Evolutionary conservation across 345 rosid species (phyloP).

Genomic region (Turritis glabra): DNA sequence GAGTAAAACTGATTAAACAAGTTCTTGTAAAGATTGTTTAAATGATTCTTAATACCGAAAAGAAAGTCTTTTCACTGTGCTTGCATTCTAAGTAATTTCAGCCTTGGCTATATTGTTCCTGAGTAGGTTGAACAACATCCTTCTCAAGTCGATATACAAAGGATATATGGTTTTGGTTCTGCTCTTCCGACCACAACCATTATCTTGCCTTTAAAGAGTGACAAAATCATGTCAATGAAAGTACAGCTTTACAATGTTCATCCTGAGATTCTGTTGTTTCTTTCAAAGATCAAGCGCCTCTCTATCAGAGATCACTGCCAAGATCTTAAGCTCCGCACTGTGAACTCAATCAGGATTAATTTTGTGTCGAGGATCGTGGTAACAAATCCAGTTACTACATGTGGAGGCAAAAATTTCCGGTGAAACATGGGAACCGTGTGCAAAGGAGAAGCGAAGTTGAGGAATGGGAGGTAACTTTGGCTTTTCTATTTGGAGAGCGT

Average conservation of each 20-base stretch:
- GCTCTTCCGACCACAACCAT: constrained; percentile 59
- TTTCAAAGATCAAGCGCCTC: constrained; percentile 61
- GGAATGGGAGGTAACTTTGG: constrained; percentile 65
- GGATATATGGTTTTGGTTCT: constrained; percentile 51
- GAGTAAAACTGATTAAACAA: no score
- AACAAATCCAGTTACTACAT: constrained; percentile 61
- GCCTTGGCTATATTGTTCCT: constrained; percentile 71
- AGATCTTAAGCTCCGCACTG: constrained; percentile 44
- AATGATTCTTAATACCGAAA: no score
- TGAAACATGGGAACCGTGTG: constrained; percentile 49
- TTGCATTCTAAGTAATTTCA: no score
- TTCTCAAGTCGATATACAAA: constrained; percentile 44
- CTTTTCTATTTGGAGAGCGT: constrained; percentile 62
- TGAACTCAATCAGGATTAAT: constrained; percentile 51
- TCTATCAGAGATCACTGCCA: constrained; percentile 58
- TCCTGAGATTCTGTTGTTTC: constrained; percentile 68
- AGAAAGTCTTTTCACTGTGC: no score
- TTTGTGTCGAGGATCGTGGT: constrained; percentile 51
- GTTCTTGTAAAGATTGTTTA: no score
- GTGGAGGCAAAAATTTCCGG: constrained; percentile 76
- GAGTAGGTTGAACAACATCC: constrained; percentile 74
- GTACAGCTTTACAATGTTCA: constrained; percentile 64
- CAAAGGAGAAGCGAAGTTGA: constrained; percentile 68
- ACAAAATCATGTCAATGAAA: constrained; percentile 65
- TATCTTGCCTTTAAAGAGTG: constrained; percentile 62